Percentiles rank a stretch among this genome's conserved stretches.
phyloP scores from a whole-genome alignment of 208 protist species.

The Trichomonas tenax region DNA sequence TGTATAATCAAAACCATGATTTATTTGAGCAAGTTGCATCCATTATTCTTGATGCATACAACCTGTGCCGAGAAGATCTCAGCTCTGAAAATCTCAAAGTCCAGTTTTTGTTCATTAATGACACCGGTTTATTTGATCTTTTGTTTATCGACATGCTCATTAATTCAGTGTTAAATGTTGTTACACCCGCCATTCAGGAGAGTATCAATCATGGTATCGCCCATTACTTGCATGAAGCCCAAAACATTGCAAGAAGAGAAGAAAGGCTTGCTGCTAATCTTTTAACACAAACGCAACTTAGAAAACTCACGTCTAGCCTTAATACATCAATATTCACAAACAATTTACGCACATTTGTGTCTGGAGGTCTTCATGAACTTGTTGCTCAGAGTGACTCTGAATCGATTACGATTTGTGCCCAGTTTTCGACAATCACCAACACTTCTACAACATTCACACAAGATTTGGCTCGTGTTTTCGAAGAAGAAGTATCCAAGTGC shows the following conservation, averaged over 20 bases:
- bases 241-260: neutral
- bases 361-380: neutral
- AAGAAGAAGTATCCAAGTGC: neutral
- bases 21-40: neutral
- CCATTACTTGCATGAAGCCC: neutral
- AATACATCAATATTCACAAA: neutral
- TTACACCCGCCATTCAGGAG: neutral
- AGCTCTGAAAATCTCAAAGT: neutral
- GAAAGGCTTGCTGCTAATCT: neutral
- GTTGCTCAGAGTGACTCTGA: neutral
- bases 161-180: neutral
- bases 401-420: neutral
- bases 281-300: neutral
- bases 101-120: neutral
- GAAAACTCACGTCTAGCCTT: neutral
- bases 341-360: neutral
- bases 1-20: neutral
- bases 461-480: neutral
- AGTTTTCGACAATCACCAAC: neutral
- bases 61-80: neutral
- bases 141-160: neutral
- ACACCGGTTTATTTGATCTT: neutral
- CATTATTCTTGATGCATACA: neutral
- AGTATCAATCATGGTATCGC: neutral
- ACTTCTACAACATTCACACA: neutral